Evolutionary conservation across 106 monocot species (phyloP).

Genomic region (Vanilla planifolia): DNA sequence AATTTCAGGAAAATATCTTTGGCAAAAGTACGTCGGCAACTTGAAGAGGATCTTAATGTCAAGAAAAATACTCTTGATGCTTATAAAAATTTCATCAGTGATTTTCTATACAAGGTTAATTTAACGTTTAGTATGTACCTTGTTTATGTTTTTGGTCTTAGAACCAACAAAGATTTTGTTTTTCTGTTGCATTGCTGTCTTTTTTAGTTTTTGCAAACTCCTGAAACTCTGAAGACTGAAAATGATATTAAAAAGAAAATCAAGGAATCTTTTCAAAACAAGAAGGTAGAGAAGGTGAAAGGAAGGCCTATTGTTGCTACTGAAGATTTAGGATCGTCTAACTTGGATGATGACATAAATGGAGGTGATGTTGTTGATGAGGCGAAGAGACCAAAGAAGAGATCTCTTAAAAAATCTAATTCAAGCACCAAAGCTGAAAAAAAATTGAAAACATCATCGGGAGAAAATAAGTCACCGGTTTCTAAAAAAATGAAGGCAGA

Average conservation of each 20-base stretch:
- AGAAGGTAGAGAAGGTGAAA: slow-evolving; percentile 11
- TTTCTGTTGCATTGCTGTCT: background rate
- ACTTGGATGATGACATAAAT: slow-evolving; percentile 28
- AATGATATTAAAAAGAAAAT: slow-evolving; percentile 38
- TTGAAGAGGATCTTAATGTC: slow-evolving; percentile 87
- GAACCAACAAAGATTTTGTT: slow-evolving; percentile 5
- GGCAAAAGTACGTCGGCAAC: slow-evolving; percentile 58
- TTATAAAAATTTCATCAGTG: slow-evolving; percentile 65
- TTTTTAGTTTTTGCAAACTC: slow-evolving; percentile 33
- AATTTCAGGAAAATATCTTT: slow-evolving; percentile 62
- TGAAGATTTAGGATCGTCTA: slow-evolving; percentile 37
- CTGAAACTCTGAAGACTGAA: slow-evolving; percentile 24
- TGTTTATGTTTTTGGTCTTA: background rate
- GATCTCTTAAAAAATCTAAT: slow-evolving; percentile 32
- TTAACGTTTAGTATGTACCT: background rate
- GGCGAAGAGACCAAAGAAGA: slow-evolving; percentile 47
- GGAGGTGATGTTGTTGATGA: slow-evolving; percentile 34
- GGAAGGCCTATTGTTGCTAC: slow-evolving; percentile 24
- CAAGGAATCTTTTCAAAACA: slow-evolving; percentile 25
- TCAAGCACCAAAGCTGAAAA: slow-evolving; percentile 23
- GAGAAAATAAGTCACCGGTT: slow-evolving; percentile 28
- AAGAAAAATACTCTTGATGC: slow-evolving; percentile 62
- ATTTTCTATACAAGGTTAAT: slow-evolving; percentile 55
- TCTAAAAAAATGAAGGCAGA: slow-evolving; percentile 32
- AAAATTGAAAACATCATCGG: slow-evolving; percentile 41